Base-by-base conservation (phyloP, 1,284 basidiomycete species). In the Neonothopanus nambi region DNA sequence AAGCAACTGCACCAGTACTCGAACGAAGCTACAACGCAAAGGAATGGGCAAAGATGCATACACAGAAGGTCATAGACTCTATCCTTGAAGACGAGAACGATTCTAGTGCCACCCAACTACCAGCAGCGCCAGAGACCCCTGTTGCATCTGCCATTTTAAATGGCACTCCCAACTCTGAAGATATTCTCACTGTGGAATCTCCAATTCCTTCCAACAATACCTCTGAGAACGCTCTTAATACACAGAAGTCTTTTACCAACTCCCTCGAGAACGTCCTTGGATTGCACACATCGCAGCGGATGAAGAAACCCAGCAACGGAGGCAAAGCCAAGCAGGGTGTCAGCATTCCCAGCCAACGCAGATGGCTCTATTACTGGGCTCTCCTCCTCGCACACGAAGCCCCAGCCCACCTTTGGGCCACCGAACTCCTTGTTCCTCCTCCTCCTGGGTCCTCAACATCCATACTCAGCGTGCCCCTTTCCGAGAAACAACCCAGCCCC, bases 341-440 rank as follows among this genome's bases (percentile, higher is more conserved):
- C 35, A 89, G 84, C 59, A 89, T 91, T 58, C 86, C 88, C 0
- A 87, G 84, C 56, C 89, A 90, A 65, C 76, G 81, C 5, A 78
- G 88, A 12, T 91, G 84, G 77, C 69, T 91, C 13, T 77, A 79
- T 59, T 90, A 90, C 63, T 90, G 87, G 87, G 81, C 85, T 2
- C 73, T 84, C 5, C 60, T 87, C n/a, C 73, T 90, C 26, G 71
- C 78, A 1, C 71, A 77, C 42, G 76, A 78, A 46, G 81, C 74
- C 0, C 85, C 85, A 3, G 57, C 65, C 1, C 70, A 74, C 38
- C 67, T 85, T 56, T 84, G 79, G 78, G 56, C 63, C 50, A n/a
- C 51, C 11, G 53, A 56, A 5, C 26, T 53, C 39, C 59, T 59
- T 12, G 63, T 66, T 6, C 57, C 56, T 67, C 49, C 68, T 70